Conservation (phyloP, 257 asterid genomes). For the Thymus quinquecostatus region DNA sequence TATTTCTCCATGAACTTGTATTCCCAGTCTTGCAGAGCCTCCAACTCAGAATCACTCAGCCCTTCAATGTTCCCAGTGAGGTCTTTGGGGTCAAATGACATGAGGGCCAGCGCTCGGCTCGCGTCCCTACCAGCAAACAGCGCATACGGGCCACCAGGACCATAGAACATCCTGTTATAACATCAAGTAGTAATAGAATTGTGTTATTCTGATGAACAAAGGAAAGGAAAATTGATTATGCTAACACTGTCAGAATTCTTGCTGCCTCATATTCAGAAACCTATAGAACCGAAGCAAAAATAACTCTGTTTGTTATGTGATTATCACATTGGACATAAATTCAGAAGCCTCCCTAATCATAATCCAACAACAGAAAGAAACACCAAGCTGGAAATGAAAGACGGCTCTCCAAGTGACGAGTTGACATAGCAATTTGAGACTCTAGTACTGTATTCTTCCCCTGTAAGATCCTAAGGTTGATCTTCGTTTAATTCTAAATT, state of each 20-base stretch:
- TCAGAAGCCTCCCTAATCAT: background rate
- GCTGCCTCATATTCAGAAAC: background rate
- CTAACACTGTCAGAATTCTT: background rate
- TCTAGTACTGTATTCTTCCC: too few species aligned
- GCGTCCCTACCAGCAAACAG: slow-evolving; percentile 95
- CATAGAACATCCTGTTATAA: slow-evolving; percentile 88
- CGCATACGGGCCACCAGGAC: slow-evolving; percentile 93
- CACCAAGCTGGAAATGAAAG: background rate
- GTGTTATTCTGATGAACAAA: slow-evolving; percentile 2
- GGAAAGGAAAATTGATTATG: background rate
- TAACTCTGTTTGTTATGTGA: background rate
- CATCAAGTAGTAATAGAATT: background rate
- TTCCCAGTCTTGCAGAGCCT: slow-evolving; percentile 87
- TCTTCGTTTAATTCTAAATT: background rate
- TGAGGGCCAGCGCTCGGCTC: slow-evolving; percentile 89
- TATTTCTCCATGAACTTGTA: slow-evolving; percentile 87
- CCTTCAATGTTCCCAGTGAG: slow-evolving; percentile 79
- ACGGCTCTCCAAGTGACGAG: background rate
- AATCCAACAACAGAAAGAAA: background rate
- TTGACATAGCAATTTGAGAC: background rate
- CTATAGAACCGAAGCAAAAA: background rate
- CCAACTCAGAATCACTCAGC: slow-evolving; percentile 68
- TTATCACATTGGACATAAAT: too few species aligned
- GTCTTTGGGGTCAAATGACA: slow-evolving; percentile 84
- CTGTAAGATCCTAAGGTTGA: background rate